Evolutionary conservation across 2,329 filamentous ascomycete species (phyloP).

Genomic region (Paecilomyces variotii): DNA sequence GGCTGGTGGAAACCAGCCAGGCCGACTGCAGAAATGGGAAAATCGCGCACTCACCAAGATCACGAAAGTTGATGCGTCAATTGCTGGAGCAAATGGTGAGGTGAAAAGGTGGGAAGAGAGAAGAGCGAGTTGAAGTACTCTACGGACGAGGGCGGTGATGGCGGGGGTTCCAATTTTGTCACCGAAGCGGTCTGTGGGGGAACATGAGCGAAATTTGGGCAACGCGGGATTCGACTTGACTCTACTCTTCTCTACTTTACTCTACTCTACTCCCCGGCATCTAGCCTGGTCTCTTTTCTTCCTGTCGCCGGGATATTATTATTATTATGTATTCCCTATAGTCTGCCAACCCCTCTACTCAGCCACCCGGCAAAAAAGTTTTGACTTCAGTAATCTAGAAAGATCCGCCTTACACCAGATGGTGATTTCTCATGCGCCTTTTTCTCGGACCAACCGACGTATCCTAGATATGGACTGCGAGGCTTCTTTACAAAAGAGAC

Average conservation of each 20-base stretch:
- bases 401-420: background rate
- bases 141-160: background rate
- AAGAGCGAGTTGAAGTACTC: constrained; percentile 3
- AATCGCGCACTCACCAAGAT: background rate
- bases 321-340: too few species aligned
- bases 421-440: background rate
- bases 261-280: too few species aligned
- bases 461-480: background rate
- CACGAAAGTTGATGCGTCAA: background rate
- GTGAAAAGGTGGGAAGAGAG: background rate
- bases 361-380: background rate
- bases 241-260: too few species aligned
- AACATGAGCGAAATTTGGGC: background rate
- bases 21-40: background rate
- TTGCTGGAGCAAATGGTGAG: constrained; percentile 7
- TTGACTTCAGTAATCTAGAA: background rate
- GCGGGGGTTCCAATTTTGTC: background rate
- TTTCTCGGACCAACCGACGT: background rate
- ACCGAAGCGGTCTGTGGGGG: background rate
- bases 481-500: too few species aligned
- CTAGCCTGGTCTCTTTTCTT: too few species aligned
- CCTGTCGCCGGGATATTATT: too few species aligned
- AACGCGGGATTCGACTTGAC: background rate
- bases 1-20: background rate
- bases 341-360: background rate